Evolutionary conservation across 2,329 filamentous ascomycete genomes (phyloP).

Genomic region (Neofusicoccum parvum): DNA sequence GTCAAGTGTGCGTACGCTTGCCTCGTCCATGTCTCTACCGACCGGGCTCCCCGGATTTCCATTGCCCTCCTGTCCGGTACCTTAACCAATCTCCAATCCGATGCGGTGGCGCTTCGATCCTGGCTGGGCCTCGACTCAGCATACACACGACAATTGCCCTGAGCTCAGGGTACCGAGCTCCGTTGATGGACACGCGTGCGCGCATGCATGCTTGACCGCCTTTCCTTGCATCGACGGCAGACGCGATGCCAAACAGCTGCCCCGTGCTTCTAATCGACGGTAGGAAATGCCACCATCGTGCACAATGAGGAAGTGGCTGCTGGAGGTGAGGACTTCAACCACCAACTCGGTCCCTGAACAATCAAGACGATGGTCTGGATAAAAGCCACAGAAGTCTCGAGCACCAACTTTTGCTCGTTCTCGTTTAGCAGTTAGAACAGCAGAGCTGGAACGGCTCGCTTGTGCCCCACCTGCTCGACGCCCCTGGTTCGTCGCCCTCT

Average conservation of each 20-base stretch:
- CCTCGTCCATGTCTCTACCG: not conserved
- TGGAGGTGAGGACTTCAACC: no score
- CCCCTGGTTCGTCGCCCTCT: not conserved
- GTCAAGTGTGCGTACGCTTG: not conserved
- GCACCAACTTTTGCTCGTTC: not conserved
- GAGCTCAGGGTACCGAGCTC: not conserved
- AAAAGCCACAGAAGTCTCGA: not conserved
- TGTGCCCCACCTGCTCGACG: not conserved
- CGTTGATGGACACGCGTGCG: not conserved
- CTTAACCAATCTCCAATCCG: not conserved
- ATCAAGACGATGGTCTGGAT: no score
- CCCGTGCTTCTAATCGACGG: not conserved
- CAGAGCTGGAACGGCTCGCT: not conserved
- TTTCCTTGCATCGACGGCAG: not conserved
- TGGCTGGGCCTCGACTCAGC: not conserved
- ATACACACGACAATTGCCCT: not conserved
- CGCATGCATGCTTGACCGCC: slow-evolving; percentile 4
- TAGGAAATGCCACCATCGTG: not conserved
- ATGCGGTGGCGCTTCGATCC: slow-evolving; percentile 6
- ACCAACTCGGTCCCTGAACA: no score
- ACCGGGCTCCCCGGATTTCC: slow-evolving; percentile 3
- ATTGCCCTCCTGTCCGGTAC: not conserved
- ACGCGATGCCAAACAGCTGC: not conserved
- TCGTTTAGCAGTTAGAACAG: not conserved
- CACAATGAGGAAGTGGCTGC: no score